These are phyloP conservation scores for Lindgomyces ingoldianus DNA, from an alignment of 495 filamentous ascomycete species.

Conservation along the genomic window DNA sequence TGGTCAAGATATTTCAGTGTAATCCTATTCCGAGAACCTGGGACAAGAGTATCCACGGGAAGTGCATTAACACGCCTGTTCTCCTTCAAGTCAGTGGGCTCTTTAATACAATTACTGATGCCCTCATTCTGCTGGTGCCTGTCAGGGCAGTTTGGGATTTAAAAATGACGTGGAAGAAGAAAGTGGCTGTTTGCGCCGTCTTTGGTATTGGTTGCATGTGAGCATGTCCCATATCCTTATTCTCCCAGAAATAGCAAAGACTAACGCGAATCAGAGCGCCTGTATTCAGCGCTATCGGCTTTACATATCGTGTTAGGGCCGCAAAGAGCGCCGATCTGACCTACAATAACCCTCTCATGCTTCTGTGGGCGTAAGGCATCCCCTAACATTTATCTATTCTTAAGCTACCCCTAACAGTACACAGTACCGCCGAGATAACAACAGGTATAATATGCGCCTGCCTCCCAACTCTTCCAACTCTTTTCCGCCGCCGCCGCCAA, in stretches of 20 bases:
- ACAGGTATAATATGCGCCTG: slow-evolving; percentile 27
- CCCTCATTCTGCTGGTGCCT: slow-evolving; percentile 21
- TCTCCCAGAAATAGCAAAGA: too few relatives aligned
- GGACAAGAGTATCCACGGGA: slow-evolving; percentile 7
- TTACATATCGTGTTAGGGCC: not conserved
- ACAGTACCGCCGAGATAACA: slow-evolving; percentile 21
- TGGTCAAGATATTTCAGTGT: slow-evolving; percentile 28
- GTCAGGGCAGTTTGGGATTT: slow-evolving; percentile 15
- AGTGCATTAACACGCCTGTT: slow-evolving; percentile 10
- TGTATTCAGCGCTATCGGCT: slow-evolving; percentile 24
- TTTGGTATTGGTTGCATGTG: slow-evolving; percentile 25
- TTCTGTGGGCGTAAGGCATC: slow-evolving; percentile 25
- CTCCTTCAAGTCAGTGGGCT: slow-evolving; percentile 18
- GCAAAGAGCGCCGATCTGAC: slow-evolving; percentile 12
- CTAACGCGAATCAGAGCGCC: slow-evolving; percentile 1
- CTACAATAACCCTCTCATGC: slow-evolving; percentile 19
- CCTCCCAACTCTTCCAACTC: slow-evolving; percentile 14
- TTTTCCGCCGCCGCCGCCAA: slow-evolving; percentile 9
- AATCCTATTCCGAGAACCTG: slow-evolving; percentile 9
- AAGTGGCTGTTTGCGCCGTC: slow-evolving; percentile 17
- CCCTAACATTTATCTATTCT: not conserved
- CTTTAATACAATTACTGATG: slow-evolving; percentile 28
- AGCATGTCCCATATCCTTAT: too few relatives aligned
- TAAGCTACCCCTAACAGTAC: not conserved
- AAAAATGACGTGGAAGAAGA: slow-evolving; percentile 20